These are phyloP conservation scores for Leishmania major DNA, from an alignment of 208 protist species.

Conservation along the genomic window DNA sequence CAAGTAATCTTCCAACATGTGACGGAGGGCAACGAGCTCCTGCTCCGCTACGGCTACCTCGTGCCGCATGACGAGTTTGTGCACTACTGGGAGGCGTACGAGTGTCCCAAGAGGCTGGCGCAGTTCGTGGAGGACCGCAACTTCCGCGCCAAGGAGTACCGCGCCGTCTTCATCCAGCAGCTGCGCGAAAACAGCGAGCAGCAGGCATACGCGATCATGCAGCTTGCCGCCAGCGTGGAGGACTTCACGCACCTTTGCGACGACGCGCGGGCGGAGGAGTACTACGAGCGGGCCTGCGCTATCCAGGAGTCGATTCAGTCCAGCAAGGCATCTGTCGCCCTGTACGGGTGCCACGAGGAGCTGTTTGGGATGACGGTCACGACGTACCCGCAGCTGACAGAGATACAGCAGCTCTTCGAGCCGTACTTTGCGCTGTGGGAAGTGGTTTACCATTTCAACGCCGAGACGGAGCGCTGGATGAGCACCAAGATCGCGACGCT, in stretches of 20 bases:
- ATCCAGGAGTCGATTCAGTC: constrained; percentile 72
- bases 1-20: constrained; percentile 69
- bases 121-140: constrained; percentile 89
- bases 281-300: constrained; percentile 82
- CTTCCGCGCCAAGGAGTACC: constrained; percentile 92
- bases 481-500: constrained; percentile 88
- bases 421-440: constrained; percentile 93
- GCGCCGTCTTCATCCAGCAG: constrained; percentile 87
- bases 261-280: constrained; percentile 84
- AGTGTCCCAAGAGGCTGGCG: constrained; percentile 91
- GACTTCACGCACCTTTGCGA: constrained; percentile 88
- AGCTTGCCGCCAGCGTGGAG: constrained; percentile 83
- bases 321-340: constrained; percentile 66
- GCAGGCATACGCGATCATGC: constrained; percentile 81
- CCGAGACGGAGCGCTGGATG: constrained; percentile 88
- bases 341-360: constrained; percentile 92
- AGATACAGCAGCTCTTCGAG: constrained; percentile 87
- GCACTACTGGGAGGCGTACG: constrained; percentile 87
- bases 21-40: constrained; percentile 82
- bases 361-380: constrained; percentile 86
- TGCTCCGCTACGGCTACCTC: constrained; percentile 81
- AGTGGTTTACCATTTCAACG: constrained; percentile 81
- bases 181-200: constrained; percentile 89
- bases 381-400: constrained; percentile 90
- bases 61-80: constrained; percentile 78